Evolutionary conservation across 768 basidiomycete genomes (phyloP).

Genomic region (Collybia nuda): DNA sequence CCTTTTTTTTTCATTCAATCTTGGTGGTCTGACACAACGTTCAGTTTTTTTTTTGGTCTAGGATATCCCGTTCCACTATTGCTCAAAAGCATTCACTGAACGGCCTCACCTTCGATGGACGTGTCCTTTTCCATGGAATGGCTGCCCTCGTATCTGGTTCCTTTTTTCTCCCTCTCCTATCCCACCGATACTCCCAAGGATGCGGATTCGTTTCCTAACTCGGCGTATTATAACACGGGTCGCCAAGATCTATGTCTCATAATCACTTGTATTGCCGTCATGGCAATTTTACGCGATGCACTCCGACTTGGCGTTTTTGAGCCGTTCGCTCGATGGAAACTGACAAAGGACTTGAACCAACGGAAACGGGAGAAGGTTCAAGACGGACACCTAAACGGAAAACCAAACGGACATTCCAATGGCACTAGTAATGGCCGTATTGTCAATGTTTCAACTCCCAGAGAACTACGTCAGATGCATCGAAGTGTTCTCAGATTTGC

Average conservation of each 20-base stretch:
- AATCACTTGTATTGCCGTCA: conserved; percentile 77
- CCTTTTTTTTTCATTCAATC: no score
- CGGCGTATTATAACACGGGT: conserved; percentile 73
- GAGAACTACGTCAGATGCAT: conserved; percentile 61
- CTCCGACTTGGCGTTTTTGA: conserved; percentile 72
- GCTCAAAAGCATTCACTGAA: conserved; percentile 21
- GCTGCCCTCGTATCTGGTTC: conserved; percentile 55
- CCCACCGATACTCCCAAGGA: conserved; percentile 52
- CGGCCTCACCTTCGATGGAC: conserved; percentile 12
- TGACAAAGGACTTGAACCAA: conserved; percentile 50
- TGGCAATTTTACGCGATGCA: conserved; percentile 85
- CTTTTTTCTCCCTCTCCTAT: conserved; percentile 77
- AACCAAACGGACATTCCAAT: conserved; percentile 26
- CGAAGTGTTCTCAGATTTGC: conserved; percentile 84
- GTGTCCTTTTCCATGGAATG: conserved; percentile 22
- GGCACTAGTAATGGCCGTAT: conserved; percentile 29
- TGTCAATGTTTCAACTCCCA: conserved; percentile 22
- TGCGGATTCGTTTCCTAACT: conserved; percentile 73
- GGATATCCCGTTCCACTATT: background rate
- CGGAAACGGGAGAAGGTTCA: conserved; percentile 18
- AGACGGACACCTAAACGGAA: conserved; percentile 20
- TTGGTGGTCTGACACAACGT: conserved; percentile 11
- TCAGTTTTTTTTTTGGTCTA: conserved; percentile 8
- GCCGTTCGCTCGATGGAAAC: conserved; percentile 79
- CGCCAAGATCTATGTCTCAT: conserved; percentile 76